Conservation (phyloP, 2,329 filamentous ascomycete species). For the Chaetomiaceae sp. region DNA sequence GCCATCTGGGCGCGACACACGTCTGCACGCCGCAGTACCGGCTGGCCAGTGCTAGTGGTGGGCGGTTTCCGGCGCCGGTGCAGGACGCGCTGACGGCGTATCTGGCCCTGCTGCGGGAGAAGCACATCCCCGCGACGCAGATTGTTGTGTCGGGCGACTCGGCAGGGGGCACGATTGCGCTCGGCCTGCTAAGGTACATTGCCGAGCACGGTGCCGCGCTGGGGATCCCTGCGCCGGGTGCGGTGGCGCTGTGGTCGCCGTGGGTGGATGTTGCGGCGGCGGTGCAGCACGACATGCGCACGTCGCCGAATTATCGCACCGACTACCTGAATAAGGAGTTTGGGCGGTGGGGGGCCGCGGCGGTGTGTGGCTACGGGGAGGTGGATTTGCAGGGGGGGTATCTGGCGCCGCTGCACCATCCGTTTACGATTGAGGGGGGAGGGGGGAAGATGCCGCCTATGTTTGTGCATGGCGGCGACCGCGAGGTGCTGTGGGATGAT, state of each 20-base stretch:
- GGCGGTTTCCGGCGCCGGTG: constrained; percentile 28
- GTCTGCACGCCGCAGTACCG: constrained; percentile 31
- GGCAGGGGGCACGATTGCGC: constrained; percentile 28
- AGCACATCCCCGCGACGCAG: constrained; percentile 23
- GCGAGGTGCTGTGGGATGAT: constrained; percentile 23
- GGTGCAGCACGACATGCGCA: constrained; percentile 20
- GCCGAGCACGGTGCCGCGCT: constrained; percentile 22
- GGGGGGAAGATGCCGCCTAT: constrained; percentile 10
- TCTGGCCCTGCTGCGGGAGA: constrained; percentile 21
- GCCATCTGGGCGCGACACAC: constrained; percentile 21
- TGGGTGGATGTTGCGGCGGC: constrained; percentile 17
- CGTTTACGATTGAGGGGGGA: constrained; percentile 6
- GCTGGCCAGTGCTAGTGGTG: constrained; percentile 22
- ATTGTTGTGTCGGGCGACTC: constrained; percentile 32
- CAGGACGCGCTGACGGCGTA: constrained; percentile 31
- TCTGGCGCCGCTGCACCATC: constrained; percentile 17
- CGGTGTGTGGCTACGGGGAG: constrained; percentile 9
- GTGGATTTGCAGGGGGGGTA: constrained; percentile 13
- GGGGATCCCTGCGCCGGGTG: constrained; percentile 20
- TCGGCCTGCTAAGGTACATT: constrained; percentile 30
- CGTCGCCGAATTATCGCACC: constrained; percentile 15
- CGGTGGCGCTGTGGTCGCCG: constrained; percentile 26
- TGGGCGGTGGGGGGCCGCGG: constrained; percentile 17
- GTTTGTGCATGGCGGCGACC: constrained; percentile 22
- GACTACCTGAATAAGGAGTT: constrained; percentile 22